These are phyloP conservation scores for Akanthomyces lecanii DNA, from an alignment of 2,329 filamentous ascomycete genomes.

Conservation along the genomic window DNA sequence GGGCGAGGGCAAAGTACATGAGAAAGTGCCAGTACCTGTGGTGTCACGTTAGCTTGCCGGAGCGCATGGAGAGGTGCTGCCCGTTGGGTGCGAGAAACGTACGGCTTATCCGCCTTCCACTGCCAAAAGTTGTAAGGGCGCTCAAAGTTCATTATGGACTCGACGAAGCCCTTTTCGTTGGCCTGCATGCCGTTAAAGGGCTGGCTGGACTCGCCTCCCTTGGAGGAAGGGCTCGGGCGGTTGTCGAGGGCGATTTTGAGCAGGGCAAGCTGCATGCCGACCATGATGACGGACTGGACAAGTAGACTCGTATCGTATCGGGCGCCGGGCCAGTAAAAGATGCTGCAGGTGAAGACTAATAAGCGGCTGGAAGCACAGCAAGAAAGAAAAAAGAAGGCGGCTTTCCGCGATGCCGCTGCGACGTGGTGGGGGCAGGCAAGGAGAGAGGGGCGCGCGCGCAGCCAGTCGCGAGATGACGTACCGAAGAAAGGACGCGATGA, in stretches of 20 bases:
- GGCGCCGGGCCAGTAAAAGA: slow-evolving; percentile 67
- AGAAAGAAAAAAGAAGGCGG: not conserved
- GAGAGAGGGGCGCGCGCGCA: not conserved
- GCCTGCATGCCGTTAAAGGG: slow-evolving; percentile 58
- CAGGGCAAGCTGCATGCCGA: slow-evolving; percentile 57
- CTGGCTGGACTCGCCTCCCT: slow-evolving; percentile 54
- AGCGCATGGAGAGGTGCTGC: not conserved
- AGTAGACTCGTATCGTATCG: slow-evolving; percentile 61
- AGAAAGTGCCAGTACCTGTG: slow-evolving; percentile 73
- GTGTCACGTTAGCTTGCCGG: slow-evolving; percentile 16
- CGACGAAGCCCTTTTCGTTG: slow-evolving; percentile 24
- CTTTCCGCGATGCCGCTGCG: not conserved
- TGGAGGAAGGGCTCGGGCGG: slow-evolving; percentile 55
- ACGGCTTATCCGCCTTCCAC: slow-evolving; percentile 69
- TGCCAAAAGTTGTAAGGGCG: slow-evolving; percentile 80
- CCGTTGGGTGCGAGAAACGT: slow-evolving; percentile 26
- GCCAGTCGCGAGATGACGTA: slow-evolving; percentile 29
- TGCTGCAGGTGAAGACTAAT: slow-evolving; percentile 36
- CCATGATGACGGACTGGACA: slow-evolving; percentile 62
- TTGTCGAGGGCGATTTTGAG: slow-evolving; percentile 67
- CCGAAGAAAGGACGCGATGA: slow-evolving; percentile 63
- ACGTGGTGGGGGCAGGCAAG: not conserved
- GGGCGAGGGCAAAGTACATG: slow-evolving; percentile 58
- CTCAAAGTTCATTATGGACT: slow-evolving; percentile 30
- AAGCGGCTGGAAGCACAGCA: slow-evolving; percentile 18